phyloP scores from a whole-genome alignment of 495 filamentous ascomycete species.

The Trichoderma gamsii region DNA sequence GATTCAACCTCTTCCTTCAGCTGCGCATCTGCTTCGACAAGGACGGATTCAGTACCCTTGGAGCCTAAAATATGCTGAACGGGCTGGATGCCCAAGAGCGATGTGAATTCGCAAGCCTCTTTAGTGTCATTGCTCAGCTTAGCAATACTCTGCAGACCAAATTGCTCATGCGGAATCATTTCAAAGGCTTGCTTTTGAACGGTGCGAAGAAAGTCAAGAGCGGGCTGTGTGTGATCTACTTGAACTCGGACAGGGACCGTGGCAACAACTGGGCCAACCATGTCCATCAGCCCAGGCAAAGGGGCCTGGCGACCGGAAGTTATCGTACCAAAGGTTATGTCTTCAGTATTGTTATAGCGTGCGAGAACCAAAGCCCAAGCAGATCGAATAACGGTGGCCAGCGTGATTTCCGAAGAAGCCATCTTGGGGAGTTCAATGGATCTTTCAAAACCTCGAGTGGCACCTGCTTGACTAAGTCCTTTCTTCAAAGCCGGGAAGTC shows the following conservation, averaged over 20 bases:
- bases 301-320: slow-evolving; percentile 43
- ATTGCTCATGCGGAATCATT: slow-evolving; percentile 40
- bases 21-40: slow-evolving; percentile 38
- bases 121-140: slow-evolving; percentile 11
- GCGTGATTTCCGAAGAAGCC: slow-evolving; percentile 24
- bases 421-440: slow-evolving; percentile 16
- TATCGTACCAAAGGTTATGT: slow-evolving; percentile 44
- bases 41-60: slow-evolving; percentile 35
- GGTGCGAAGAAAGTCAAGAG: slow-evolving; percentile 18
- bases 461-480: background rate
- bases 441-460: slow-evolving; percentile 1
- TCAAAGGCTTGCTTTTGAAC: slow-evolving; percentile 32
- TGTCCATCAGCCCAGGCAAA: slow-evolving; percentile 41
- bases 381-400: slow-evolving; percentile 40
- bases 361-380: slow-evolving; percentile 41
- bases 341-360: slow-evolving; percentile 31
- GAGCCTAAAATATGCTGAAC: slow-evolving; percentile 15
- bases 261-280: slow-evolving; percentile 50
- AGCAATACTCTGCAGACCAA: slow-evolving; percentile 38
- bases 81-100: background rate
- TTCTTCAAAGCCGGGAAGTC: background rate
- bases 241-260: slow-evolving; percentile 49
- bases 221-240: slow-evolving; percentile 14
- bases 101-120: slow-evolving; percentile 1
- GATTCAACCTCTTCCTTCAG: slow-evolving; percentile 26